Evolutionary conservation across 805 yeast species (phyloP).

Genomic region (Monosporozyma yasuniensis): DNA sequence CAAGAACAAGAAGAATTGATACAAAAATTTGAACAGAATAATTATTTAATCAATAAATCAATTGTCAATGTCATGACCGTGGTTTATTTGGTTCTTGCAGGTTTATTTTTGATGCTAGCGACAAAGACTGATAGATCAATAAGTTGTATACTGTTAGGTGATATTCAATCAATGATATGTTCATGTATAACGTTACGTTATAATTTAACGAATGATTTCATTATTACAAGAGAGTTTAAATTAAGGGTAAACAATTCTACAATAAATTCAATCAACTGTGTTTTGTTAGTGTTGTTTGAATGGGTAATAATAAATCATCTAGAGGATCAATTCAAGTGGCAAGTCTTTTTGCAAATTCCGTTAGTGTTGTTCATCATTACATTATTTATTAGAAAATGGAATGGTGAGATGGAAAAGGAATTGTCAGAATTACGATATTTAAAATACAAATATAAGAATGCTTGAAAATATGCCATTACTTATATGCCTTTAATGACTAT

Average conservation of each 20-base stretch:
- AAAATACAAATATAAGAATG: conserved; percentile 29
- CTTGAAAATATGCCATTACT: no score
- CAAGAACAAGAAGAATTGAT: conserved; percentile 29
- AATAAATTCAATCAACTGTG: conserved; percentile 16
- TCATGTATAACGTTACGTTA: conserved; percentile 23
- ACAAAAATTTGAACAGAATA: conserved; percentile 18
- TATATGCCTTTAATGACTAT: no score
- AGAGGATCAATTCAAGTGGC: conserved; percentile 8
- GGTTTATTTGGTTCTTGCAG: conserved; percentile 17
- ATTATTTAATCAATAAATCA: conserved; percentile 13
- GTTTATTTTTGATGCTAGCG: conserved; percentile 18
- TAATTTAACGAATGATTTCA: conserved; percentile 17
- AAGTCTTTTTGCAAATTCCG: conserved; percentile 19
- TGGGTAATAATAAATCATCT: conserved; percentile 20
- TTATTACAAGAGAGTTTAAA: conserved; percentile 9
- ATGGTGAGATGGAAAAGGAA: conserved; percentile 17
- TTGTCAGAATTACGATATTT: conserved; percentile 15
- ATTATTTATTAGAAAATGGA: conserved; percentile 15
- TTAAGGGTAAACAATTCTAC: conserved; percentile 13
- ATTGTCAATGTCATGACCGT: conserved; percentile 15
- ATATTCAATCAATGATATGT: conserved; percentile 20
- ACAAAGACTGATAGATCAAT: conserved; percentile 8
- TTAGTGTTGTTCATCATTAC: conserved; percentile 16
- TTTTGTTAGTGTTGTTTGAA: conserved; percentile 19
- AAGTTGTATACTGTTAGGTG: conserved; percentile 8